Evolutionary conservation across 352 stramenopile genomes (phyloP), one percentile per base, ranked within the genome.

Genomic region (Globisporangium middletonii): DNA sequence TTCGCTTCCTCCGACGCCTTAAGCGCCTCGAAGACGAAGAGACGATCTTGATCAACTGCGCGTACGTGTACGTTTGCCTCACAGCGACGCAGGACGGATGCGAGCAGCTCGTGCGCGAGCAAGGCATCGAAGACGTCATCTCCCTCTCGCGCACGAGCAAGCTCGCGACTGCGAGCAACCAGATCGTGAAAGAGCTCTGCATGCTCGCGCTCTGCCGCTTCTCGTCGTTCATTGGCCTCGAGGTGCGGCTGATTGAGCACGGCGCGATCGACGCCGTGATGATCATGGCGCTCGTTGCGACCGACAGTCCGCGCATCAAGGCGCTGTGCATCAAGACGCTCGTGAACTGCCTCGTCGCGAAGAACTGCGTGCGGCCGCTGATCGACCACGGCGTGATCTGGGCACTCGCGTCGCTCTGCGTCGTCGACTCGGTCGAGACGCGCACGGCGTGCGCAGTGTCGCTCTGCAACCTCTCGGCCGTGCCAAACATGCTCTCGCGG

Each of bases 331-430:
- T 89, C 58, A 88, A 89, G 65, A 85, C 71, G 6, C 67, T 92
- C 3, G 78, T 79, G 42, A 92, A 92, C 59, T 92, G 83, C 48
- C 72, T 92, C 3, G 75, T 86, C 13, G 68, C 77, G 48, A 82
- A 86, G 46, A 64, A 81, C 52, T 92, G 83, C 37, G 68, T 72
- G 41, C 74, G 78, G 13, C 77, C 79, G 4, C 65, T 92, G 50
- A 68, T 90, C 45, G 83, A 87, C 1, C 75, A 91, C 53, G 80
- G 83, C 1, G 74, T 91, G 57, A 85, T 91, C 51, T 92, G 83
- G 83, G 80, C 83, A 4, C 58, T 92, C 6, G 69, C 75, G 0
- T 89, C 83, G 9, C 64, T 92, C n/a, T 77, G 73, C n/a, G 62
- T 69, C 7, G 67, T 91, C 3, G 60, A 88, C n/a, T 79, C 72